Evolutionary conservation across 306 rosid genomes (phyloP).

Genomic region (Oxytropis ochrocephala): DNA sequence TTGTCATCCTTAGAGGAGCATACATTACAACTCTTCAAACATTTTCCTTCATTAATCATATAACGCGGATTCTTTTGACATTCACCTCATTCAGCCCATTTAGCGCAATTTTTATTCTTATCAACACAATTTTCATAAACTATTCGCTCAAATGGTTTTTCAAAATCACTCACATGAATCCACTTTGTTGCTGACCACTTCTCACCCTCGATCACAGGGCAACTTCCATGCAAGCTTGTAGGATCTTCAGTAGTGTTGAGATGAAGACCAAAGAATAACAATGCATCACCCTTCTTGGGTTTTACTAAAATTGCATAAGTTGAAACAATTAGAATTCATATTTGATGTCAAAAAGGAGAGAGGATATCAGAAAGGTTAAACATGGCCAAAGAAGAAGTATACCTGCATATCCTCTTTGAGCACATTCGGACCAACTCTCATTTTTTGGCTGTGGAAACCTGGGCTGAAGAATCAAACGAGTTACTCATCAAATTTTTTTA

Average conservation of each 20-base stretch:
- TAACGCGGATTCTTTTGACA: too few species aligned
- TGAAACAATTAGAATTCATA: background rate
- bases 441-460: constrained; percentile 40
- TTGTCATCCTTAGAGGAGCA: too few species aligned
- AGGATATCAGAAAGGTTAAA: too few species aligned
- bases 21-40: too few species aligned
- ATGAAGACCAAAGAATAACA: constrained; percentile 92
- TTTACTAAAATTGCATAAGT: constrained; percentile 46
- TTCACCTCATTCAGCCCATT: too few species aligned
- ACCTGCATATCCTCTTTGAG: constrained; percentile 82
- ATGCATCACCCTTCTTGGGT: constrained; percentile 80
- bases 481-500: background rate
- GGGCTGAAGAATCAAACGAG: constrained; percentile 34
- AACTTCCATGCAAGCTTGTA: constrained; percentile 81
- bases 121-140: constrained; percentile 41
- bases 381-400: too few species aligned
- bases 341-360: too few species aligned
- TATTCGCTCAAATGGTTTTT: constrained; percentile 7
- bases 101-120: constrained; percentile 35
- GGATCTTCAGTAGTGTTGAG: constrained; percentile 53
- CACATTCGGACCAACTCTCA: constrained; percentile 61
- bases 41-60: too few species aligned
- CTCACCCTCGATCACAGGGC: constrained; percentile 92
- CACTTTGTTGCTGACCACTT: too few species aligned
- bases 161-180: constrained; percentile 77